Conservation (phyloP, 441 rosid species). For the Gossypium gossypioides region DNA sequence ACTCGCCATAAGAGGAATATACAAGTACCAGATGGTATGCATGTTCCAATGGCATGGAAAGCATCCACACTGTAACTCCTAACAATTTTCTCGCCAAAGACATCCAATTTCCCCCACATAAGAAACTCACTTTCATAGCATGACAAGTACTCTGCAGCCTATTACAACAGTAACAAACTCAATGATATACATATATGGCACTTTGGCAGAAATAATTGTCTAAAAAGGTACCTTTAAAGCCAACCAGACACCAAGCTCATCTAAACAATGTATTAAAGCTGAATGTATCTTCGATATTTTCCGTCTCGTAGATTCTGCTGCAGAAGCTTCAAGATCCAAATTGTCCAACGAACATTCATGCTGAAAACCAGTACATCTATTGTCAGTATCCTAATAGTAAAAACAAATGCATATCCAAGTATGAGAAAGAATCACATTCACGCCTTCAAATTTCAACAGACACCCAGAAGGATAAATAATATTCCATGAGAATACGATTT, state of each 20-base stretch:
- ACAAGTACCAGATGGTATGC: conserved; percentile 45
- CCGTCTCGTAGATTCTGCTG: conserved; percentile 28
- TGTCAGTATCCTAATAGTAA: conserved; percentile 15
- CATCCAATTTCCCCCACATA: conserved; percentile 35
- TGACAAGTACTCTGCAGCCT: conserved; percentile 70
- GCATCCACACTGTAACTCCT: conserved; percentile 47
- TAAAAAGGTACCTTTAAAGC: conserved; percentile 56
- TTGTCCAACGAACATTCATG: conserved; percentile 30
- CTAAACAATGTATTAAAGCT: conserved; percentile 50
- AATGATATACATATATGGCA: background rate
- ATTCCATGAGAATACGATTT: too few species aligned
- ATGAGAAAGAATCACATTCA: background rate
- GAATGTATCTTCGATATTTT: conserved; percentile 38
- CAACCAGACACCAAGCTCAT: conserved; percentile 65
- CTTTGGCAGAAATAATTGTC: background rate
- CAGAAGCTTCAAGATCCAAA: conserved; percentile 31
- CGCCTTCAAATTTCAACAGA: background rate
- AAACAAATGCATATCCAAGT: background rate
- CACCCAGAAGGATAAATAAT: too few species aligned
- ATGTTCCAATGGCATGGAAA: conserved; percentile 27
- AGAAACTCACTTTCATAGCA: conserved; percentile 32
- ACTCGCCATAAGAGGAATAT: background rate
- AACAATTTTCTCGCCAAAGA: conserved; percentile 28
- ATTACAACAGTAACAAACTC: conserved; percentile 14
- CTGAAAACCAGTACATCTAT: conserved; percentile 31